phyloP scores from a whole-genome alignment of 2,329 filamentous ascomycete species.

The Aspergillus felis region DNA sequence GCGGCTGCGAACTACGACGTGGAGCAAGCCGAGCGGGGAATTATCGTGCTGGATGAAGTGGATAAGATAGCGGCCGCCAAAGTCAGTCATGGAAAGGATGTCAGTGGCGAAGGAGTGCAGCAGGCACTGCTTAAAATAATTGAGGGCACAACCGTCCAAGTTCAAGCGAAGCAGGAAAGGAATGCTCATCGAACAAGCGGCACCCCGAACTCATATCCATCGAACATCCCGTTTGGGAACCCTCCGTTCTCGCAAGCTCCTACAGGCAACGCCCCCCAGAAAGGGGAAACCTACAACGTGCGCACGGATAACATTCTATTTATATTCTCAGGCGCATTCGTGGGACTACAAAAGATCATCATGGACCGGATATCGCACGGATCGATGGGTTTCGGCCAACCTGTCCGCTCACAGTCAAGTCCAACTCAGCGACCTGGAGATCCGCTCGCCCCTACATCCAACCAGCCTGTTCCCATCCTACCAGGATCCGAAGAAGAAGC shows the following conservation, averaged over 20 bases:
- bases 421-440: slow-evolving; percentile 23
- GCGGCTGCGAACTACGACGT: slow-evolving; percentile 89
- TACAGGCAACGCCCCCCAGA: slow-evolving; percentile 36
- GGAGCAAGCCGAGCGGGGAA: slow-evolving; percentile 78
- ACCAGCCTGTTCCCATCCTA: slow-evolving; percentile 47
- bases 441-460: slow-evolving; percentile 15
- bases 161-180: slow-evolving; percentile 70
- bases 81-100: slow-evolving; percentile 84
- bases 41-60: slow-evolving; percentile 93
- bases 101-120: slow-evolving; percentile 93
- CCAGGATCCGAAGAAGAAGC: slow-evolving; percentile 64
- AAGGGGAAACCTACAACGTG: slow-evolving; percentile 64
- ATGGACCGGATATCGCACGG: slow-evolving; percentile 80
- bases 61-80: slow-evolving; percentile 94
- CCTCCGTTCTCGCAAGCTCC: slow-evolving; percentile 26
- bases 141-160: slow-evolving; percentile 87
- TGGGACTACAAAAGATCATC: slow-evolving; percentile 83
- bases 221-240: slow-evolving; percentile 35
- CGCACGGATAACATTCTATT: slow-evolving; percentile 97
- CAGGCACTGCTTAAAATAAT: slow-evolving; percentile 94
- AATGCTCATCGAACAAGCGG: slow-evolving; percentile 37
- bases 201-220: slow-evolving; percentile 37
- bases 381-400: slow-evolving; percentile 87
- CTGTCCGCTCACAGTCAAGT: slow-evolving; percentile 57
- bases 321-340: slow-evolving; percentile 93